A percentile compares a stretch with the other conserved stretches of the same genome.
These are phyloP conservation scores for Anethum foeniculum DNA, from an alignment of 140 eudicot species.

Conservation along the genomic window DNA sequence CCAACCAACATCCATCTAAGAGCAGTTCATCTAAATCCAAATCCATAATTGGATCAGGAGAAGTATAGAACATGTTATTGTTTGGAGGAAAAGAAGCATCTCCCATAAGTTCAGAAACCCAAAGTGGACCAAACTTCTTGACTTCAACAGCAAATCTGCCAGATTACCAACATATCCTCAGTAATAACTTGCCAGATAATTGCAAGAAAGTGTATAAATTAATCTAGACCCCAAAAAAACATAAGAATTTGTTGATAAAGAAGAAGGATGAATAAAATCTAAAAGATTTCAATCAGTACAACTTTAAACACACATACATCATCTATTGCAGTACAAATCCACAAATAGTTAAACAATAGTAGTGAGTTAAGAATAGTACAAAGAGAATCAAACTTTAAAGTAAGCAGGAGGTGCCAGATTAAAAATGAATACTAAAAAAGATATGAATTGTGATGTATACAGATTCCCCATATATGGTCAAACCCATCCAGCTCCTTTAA, in stretches of 20 bases:
- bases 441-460: not conserved
- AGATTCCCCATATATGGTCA: slow-evolving; percentile 5
- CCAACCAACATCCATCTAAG: slow-evolving; percentile 85
- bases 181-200: not conserved
- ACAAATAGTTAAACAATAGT: not conserved
- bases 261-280: not conserved
- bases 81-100: slow-evolving; percentile 45
- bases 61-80: slow-evolving; percentile 36
- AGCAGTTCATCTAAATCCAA: slow-evolving; percentile 73
- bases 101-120: slow-evolving; percentile 36
- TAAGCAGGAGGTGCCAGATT: not conserved
- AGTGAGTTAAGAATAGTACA: not conserved
- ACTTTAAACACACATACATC: not conserved
- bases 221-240: not conserved
- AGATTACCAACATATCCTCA: slow-evolving; percentile 6
- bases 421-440: not conserved
- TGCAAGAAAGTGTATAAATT: not conserved
- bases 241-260: not conserved
- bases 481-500: not conserved
- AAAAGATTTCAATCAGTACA: not conserved
- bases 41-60: slow-evolving; percentile 60
- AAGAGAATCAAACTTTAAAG: slow-evolving; percentile 1
- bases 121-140: not conserved
- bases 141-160: slow-evolving; percentile 20
- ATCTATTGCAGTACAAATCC: not conserved